These are phyloP conservation scores for Cladosporium sp. DNA, from an alignment of 2,329 filamentous ascomycete species.

Conservation along the genomic window DNA sequence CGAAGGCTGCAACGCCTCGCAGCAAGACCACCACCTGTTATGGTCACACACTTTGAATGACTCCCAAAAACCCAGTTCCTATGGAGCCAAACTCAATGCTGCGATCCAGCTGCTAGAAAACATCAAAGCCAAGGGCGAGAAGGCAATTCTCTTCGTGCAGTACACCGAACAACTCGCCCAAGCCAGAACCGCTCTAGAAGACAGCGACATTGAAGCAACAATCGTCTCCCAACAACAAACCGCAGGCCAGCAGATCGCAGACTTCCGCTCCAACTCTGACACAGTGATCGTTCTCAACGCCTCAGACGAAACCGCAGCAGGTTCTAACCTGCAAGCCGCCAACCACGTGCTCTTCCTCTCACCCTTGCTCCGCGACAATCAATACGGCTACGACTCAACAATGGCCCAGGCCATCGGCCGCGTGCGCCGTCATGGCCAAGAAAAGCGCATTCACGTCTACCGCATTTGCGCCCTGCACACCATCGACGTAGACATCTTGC, in stretches of 20 bases:
- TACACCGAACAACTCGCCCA: slow-evolving; percentile 42
- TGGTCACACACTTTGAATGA: slow-evolving; percentile 33
- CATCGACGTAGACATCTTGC: slow-evolving; percentile 45
- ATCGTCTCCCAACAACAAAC: slow-evolving; percentile 31
- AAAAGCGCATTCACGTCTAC: slow-evolving; percentile 54
- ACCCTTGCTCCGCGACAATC: slow-evolving; percentile 47
- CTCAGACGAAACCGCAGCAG: slow-evolving; percentile 54
- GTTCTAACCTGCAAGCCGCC: slow-evolving; percentile 56
- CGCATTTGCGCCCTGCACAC: slow-evolving; percentile 78
- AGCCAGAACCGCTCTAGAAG: slow-evolving; percentile 31
- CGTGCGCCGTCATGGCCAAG: slow-evolving; percentile 54
- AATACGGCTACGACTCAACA: slow-evolving; percentile 51
- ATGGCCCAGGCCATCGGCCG: slow-evolving; percentile 63
- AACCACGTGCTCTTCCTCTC: slow-evolving; percentile 62
- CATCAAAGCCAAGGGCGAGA: slow-evolving; percentile 39
- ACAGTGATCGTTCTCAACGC: slow-evolving; percentile 56
- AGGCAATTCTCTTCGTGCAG: slow-evolving; percentile 54
- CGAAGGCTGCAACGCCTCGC: slow-evolving; percentile 36
- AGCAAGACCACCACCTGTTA: slow-evolving; percentile 39
- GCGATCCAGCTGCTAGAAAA: slow-evolving; percentile 42
- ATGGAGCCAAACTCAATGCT: slow-evolving; percentile 46
- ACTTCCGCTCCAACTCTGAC: slow-evolving; percentile 26
- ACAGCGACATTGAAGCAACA: slow-evolving; percentile 30
- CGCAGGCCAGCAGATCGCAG: slow-evolving; percentile 18
- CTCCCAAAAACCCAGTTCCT: slow-evolving; percentile 14